Percentiles rank a stretch among this genome's conserved stretches.
Conservation (phyloP, 768 basidiomycete species). For the Serendipita indica region DNA sequence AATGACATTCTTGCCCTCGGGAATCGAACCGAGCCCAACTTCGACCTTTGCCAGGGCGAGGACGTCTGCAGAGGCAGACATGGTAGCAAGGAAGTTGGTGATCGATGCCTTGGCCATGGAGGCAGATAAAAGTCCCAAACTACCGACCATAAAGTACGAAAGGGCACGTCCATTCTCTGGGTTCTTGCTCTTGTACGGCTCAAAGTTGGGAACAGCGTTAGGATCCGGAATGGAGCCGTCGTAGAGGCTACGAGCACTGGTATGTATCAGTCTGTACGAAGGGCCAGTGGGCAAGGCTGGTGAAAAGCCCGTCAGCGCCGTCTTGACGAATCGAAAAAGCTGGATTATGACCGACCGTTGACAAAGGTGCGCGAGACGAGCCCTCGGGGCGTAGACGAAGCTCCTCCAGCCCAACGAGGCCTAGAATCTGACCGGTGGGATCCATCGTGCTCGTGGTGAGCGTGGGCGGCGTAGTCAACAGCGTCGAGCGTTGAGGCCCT, state of each 20-base stretch:
- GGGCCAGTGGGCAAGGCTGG: slow-evolving; percentile 39
- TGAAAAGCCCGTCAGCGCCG: slow-evolving; percentile 6
- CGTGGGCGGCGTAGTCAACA: slow-evolving; percentile 32
- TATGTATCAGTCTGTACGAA: slow-evolving; percentile 59
- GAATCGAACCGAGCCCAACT: slow-evolving; percentile 76
- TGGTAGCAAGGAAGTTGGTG: slow-evolving; percentile 85
- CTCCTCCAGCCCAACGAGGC: slow-evolving; percentile 47
- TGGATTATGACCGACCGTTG: slow-evolving; percentile 33
- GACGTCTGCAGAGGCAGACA: slow-evolving; percentile 96
- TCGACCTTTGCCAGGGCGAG: slow-evolving; percentile 97
- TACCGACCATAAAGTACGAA: slow-evolving; percentile 82
- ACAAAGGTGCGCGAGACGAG: slow-evolving; percentile 50
- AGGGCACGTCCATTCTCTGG: slow-evolving; percentile 54
- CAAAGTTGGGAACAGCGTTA: slow-evolving; percentile 80
- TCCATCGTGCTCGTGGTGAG: slow-evolving; percentile 37
- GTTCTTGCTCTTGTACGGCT: slow-evolving; percentile 59
- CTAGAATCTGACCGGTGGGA: slow-evolving; percentile 43
- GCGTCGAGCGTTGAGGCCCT: slow-evolving; percentile 35
- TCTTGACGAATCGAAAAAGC: slow-evolving; percentile 11
- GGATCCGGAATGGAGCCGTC: slow-evolving; percentile 23
- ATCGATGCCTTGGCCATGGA: slow-evolving; percentile 89
- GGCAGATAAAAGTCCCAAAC: slow-evolving; percentile 85
- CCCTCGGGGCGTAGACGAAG: slow-evolving; percentile 35
- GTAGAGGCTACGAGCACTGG: slow-evolving; percentile 48
- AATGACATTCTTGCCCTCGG: slow-evolving; percentile 93